Percentiles rank a stretch among this genome's conserved stretches.
These are phyloP conservation scores for Suzukiozyma palmioleophila DNA, from an alignment of 1,139 yeast genomes.

Conservation along the genomic window DNA sequence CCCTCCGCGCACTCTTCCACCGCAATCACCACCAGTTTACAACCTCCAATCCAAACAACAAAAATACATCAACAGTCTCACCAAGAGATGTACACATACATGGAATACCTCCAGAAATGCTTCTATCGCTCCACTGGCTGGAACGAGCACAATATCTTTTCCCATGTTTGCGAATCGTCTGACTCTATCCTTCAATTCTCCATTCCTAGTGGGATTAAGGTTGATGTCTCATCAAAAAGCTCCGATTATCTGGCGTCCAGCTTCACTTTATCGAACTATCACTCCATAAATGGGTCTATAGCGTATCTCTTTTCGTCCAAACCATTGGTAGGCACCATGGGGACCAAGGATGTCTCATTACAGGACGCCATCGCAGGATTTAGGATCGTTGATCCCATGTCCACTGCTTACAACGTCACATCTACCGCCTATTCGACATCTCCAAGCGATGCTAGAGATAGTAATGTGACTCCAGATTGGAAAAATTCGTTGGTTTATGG, in stretches of 20 bases:
- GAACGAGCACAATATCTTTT: slow-evolving; percentile 75
- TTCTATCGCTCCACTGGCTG: slow-evolving; percentile 68
- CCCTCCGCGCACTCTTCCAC: too few species aligned
- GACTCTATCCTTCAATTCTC: slow-evolving; percentile 68
- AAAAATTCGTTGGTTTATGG: slow-evolving; percentile 53
- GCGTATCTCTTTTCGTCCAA: slow-evolving; percentile 75
- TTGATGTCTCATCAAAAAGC: slow-evolving; percentile 70
- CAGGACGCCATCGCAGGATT: slow-evolving; percentile 82
- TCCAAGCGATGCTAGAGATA: background rate
- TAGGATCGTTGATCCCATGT: slow-evolving; percentile 49
- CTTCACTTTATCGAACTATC: slow-evolving; percentile 64
- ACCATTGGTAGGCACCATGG: slow-evolving; percentile 47
- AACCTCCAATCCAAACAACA: too few species aligned
- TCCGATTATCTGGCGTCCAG: slow-evolving; percentile 72
- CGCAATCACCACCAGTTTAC: too few species aligned
- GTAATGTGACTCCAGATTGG: slow-evolving; percentile 2
- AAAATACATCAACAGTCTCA: background rate
- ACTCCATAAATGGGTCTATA: slow-evolving; percentile 73
- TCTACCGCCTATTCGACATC: background rate
- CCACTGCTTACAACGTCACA: slow-evolving; percentile 1
- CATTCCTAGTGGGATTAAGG: slow-evolving; percentile 63
- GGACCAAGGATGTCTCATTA: slow-evolving; percentile 54
- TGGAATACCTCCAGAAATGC: slow-evolving; percentile 77
- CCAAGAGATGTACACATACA: slow-evolving; percentile 62
- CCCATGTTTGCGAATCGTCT: slow-evolving; percentile 67